These are phyloP conservation scores for Stachybotrys chartarum DNA, from an alignment of 2,329 filamentous ascomycete genomes.

Conservation along the genomic window DNA sequence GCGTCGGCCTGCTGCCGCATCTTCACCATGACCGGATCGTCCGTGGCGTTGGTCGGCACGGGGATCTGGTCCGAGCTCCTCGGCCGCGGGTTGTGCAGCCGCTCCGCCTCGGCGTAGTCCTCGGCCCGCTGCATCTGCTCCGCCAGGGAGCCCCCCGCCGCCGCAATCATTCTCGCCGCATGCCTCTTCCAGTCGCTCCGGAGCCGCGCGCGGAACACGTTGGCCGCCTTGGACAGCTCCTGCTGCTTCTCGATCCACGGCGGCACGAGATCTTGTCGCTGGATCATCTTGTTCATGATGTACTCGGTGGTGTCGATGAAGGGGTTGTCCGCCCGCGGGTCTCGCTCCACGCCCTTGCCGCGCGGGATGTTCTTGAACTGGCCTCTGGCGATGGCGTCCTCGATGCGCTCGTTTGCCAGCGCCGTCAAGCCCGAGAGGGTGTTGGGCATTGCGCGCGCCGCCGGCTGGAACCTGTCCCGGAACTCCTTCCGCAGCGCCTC, in stretches of 20 bases:
- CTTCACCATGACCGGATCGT: constrained; percentile 41
- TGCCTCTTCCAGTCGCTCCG: constrained; percentile 80
- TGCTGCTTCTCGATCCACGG: constrained; percentile 99
- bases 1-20: constrained; percentile 26
- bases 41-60: constrained; percentile 37
- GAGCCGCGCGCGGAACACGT: constrained; percentile 65
- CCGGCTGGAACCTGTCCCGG: constrained; percentile 71
- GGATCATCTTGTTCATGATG: constrained; percentile 97
- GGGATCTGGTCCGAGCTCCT: constrained; percentile 34
- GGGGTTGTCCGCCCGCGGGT: constrained; percentile 74
- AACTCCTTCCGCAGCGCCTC: constrained; percentile 67
- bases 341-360: constrained; percentile 73
- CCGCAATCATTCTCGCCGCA: constrained; percentile 70
- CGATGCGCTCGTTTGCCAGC: constrained; percentile 84
- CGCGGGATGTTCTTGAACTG: constrained; percentile 80
- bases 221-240: constrained; percentile 64
- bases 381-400: constrained; percentile 85
- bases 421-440: constrained; percentile 72
- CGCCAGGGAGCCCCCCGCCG: constrained; percentile 66
- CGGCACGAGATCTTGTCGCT: constrained; percentile 89
- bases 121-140: constrained; percentile 66
- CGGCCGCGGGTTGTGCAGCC: constrained; percentile 50
- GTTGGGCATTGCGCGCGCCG: constrained; percentile 65
- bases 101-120: constrained; percentile 70
- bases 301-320: constrained; percentile 97